phyloP scores from a whole-genome alignment of 108 stramenopile species.

The Cylindrotheca closterium region DNA sequence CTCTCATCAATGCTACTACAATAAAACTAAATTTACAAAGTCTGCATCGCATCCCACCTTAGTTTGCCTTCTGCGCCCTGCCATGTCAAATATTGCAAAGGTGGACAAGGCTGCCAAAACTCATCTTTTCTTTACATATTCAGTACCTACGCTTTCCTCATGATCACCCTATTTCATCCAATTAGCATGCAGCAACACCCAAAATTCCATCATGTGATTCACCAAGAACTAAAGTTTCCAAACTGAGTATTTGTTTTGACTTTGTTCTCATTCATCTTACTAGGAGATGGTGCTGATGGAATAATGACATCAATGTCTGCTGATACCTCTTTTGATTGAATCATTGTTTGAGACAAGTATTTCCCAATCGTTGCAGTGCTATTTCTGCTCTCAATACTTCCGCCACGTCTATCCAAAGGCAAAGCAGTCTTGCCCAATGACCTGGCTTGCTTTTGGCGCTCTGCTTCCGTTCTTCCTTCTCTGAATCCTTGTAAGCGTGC shows the following conservation, averaged over 20 bases:
- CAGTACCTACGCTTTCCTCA: no score
- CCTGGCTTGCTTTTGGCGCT: slow-evolving; percentile 17
- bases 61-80: no score
- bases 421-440: not conserved
- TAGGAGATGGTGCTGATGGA: not conserved
- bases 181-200: no score
- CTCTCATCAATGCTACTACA: no score
- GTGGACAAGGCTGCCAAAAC: no score
- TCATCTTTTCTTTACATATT: no score
- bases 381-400: not conserved
- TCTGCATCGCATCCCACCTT: no score
- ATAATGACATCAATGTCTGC: slow-evolving; percentile 1
- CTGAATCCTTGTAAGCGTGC: slow-evolving; percentile 45
- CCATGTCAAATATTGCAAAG: no score
- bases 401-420: not conserved
- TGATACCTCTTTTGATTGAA: slow-evolving; percentile 34
- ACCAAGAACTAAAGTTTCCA: slow-evolving; percentile 84
- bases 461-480: slow-evolving; percentile 20
- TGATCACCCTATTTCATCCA: no score
- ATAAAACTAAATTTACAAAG: no score
- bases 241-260: slow-evolving; percentile 64
- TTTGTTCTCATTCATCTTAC: slow-evolving; percentile 16
- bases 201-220: no score
- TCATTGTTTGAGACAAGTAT: slow-evolving; percentile 24
- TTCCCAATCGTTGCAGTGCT: slow-evolving; percentile 11